These are phyloP conservation scores for Acrodontium crateriforme DNA, from an alignment of 2,329 filamentous ascomycete genomes.

Conservation along the genomic window DNA sequence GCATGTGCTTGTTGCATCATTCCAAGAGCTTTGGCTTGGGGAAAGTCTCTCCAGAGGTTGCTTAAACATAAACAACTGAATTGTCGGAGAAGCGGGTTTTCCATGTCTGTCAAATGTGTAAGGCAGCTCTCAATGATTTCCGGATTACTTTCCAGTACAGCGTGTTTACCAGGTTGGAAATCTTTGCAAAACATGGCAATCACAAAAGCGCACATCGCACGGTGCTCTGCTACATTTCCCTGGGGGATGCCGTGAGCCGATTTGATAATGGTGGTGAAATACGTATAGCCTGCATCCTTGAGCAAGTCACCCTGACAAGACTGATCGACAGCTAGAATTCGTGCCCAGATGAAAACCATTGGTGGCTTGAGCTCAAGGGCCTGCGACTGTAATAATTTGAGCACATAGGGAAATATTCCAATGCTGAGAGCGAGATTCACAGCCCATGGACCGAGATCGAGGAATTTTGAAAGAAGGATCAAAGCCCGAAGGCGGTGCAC, in stretches of 20 bases:
- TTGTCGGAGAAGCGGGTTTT: constrained; percentile 79
- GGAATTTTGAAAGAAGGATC: constrained; percentile 80
- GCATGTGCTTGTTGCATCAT: constrained; percentile 76
- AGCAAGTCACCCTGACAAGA: constrained; percentile 86
- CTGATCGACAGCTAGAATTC: constrained; percentile 86
- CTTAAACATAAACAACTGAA: constrained; percentile 95
- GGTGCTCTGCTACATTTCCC: constrained; percentile 81
- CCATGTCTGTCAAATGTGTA: constrained; percentile 66
- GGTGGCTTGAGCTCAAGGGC: constrained; percentile 90
- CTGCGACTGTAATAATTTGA: constrained; percentile 90
- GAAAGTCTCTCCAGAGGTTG: constrained; percentile 81
- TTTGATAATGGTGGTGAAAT: constrained; percentile 87
- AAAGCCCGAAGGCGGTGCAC: constrained; percentile 83
- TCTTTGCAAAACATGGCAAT: constrained; percentile 93
- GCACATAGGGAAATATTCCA: constrained; percentile 96
- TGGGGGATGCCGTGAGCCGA: constrained; percentile 60
- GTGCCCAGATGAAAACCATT: constrained; percentile 99
- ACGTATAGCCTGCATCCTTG: constrained; percentile 94
- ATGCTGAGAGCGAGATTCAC: constrained; percentile 97
- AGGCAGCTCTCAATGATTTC: constrained; percentile 85
- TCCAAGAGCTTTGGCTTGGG: constrained; percentile 92
- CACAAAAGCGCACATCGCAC: constrained; percentile 98
- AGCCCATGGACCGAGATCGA: constrained; percentile 93
- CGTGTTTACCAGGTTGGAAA: constrained; percentile 80
- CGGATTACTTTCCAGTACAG: constrained; percentile 74